A percentile compares a stretch with the other conserved stretches of the same genome.
Evolutionary conservation across 371 early-diverging fungal species (phyloP).

Genomic region (Mortierella sp.): DNA sequence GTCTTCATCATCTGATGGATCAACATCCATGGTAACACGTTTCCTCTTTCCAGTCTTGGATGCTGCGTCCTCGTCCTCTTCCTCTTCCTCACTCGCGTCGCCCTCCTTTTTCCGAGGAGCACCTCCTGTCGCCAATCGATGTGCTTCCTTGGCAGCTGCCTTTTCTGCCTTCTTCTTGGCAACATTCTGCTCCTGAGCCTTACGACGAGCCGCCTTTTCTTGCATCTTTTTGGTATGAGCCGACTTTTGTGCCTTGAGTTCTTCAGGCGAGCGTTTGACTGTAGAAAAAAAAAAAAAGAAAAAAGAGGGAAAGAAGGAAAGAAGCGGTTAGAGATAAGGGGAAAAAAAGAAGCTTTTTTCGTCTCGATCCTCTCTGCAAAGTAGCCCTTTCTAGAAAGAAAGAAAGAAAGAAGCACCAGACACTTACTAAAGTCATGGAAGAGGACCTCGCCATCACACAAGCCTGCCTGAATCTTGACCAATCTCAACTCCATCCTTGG

Average conservation of each 20-base stretch:
- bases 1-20: constrained; percentile 12
- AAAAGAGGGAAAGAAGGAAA: neutral
- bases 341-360: neutral
- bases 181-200: constrained; percentile 86
- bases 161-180: constrained; percentile 75
- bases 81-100: constrained; percentile 58
- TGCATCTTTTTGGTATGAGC: constrained; percentile 65
- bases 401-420: neutral
- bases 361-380: too few relatives aligned
- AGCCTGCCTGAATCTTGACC: constrained; percentile 90
- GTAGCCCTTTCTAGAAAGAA: neutral
- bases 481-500: constrained; percentile 91
- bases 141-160: constrained; percentile 56
- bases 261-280: constrained; percentile 78
- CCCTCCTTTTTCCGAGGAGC: constrained; percentile 55
- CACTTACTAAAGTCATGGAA: constrained; percentile 77
- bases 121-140: constrained; percentile 44
- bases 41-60: constrained; percentile 56
- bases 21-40: constrained; percentile 16
- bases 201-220: constrained; percentile 75
- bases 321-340: too few relatives aligned
- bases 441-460: constrained; percentile 94
- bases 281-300: constrained; percentile 22
- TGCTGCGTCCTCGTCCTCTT: constrained; percentile 52
- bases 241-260: constrained; percentile 70